Conservation (phyloP, 192 early-diverging fungal species). For the Gaertneriomyces semiglobifer region DNA sequence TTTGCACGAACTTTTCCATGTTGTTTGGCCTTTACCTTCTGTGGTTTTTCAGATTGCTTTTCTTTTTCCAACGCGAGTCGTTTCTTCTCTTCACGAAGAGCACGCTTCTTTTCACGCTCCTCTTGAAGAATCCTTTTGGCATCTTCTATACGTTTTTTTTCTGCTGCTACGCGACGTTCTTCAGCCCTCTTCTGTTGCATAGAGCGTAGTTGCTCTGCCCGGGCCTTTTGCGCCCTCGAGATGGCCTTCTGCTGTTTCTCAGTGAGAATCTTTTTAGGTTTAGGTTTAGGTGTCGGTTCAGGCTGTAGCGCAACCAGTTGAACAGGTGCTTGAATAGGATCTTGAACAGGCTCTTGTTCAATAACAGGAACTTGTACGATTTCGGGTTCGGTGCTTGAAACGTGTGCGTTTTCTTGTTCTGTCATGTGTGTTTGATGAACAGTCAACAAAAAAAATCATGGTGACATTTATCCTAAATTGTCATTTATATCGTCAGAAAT, state of each 20-base stretch:
- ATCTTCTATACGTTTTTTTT: background rate
- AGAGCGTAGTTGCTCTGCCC: slow-evolving; percentile 7
- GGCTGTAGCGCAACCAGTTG: too few species aligned
- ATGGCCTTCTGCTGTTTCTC: background rate
- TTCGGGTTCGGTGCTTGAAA: too few species aligned
- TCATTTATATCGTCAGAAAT: background rate
- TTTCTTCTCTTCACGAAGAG: too few species aligned
- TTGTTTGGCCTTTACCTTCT: background rate
- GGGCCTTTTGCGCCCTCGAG: background rate
- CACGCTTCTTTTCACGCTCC: background rate
- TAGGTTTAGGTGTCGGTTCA: too few species aligned
- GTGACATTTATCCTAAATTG: background rate
- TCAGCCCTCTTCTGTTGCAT: slow-evolving; percentile 1
- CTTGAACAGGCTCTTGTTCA: too few species aligned
- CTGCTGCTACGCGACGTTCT: background rate
- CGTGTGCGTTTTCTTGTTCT: too few species aligned
- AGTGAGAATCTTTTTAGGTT: background rate
- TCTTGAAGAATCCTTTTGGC: slow-evolving; percentile 7
- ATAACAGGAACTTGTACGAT: too few species aligned
- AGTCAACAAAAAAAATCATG: background rate
- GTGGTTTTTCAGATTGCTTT: background rate
- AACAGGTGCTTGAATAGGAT: too few species aligned
- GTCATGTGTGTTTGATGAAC: background rate
- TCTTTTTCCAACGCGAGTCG: too few species aligned
- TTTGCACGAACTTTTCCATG: background rate